Evolutionary conservation across 768 basidiomycete genomes (phyloP), one percentile per base, ranked within the genome.

Genomic region (Sporobolomyces pararoseus): DNA sequence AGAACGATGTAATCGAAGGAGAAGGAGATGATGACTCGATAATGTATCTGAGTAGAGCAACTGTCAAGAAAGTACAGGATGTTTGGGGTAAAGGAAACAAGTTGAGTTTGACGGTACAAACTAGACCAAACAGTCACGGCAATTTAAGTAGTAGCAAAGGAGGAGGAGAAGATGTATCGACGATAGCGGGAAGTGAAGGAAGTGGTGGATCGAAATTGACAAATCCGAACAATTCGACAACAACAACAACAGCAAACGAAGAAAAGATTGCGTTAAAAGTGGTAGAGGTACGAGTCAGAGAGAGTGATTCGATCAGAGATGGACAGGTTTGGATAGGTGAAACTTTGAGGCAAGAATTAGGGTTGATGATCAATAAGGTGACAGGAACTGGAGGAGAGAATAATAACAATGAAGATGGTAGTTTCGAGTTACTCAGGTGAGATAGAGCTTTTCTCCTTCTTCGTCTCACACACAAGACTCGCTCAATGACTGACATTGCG

Each of bases 401-500:
- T n/a, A n/a, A n/a, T n/a, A n/a, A n/a, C n/a, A n/a, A n/a, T 17
- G 39, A 17, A 42, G 70, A 63, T 2, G 60, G 63, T 3, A 54
- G 27, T n/a, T 75, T 50, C 34, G 70, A 71, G 50, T 52, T 75
- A 44, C 29, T 75, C 16, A 59, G 44, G 73, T 74, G n/a, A 19
- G 70, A 27, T 12, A 3, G 31, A 31, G 14, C 25, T 16, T 23
- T 32, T 54, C 34, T 4, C 5, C 16, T 23, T 17, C 35, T 13
- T 44, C 17, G 35, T 23, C 17, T 2, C 25, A 25, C 42, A 4
- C 39, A 25, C n/a, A 9, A 13, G 13, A 25, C 1, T 21, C 47
- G 4, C 13, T 35, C 42, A 42, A 49, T 29, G 27, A 29, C 21
- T 44, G 9, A 7, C 54, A 4, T 57, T 25, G 55, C 4, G 13